Conservation (phyloP, 495 filamentous ascomycete species). For the Penicillium canariense region DNA sequence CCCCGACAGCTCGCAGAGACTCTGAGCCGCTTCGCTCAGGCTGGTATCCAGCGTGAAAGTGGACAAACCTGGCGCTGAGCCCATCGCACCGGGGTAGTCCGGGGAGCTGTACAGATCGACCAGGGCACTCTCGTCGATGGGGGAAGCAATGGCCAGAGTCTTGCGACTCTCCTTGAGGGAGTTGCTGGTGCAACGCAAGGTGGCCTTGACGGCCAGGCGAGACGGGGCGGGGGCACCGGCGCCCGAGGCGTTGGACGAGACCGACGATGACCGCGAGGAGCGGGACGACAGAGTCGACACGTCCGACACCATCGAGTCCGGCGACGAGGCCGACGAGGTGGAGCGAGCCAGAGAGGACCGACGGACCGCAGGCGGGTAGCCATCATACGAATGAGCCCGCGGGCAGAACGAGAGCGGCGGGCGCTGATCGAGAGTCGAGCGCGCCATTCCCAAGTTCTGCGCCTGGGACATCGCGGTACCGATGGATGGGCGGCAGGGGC, state of each 20-base stretch:
- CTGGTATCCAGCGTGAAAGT: conserved; percentile 47
- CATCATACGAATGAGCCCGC: conserved; percentile 51
- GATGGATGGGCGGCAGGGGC: conserved; percentile 65
- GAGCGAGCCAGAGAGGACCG: conserved; percentile 76
- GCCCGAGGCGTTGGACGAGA: conserved; percentile 67
- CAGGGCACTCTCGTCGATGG: conserved; percentile 52
- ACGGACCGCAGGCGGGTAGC: conserved; percentile 53
- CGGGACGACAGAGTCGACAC: conserved; percentile 59
- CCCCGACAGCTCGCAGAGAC: conserved; percentile 62
- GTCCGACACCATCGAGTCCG: conserved; percentile 89
- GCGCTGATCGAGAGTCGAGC: conserved; percentile 58
- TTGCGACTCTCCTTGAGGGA: conserved; percentile 42
- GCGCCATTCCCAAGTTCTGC: conserved; percentile 60
- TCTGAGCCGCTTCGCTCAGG: conserved; percentile 59
- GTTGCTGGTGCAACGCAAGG: conserved; percentile 71
- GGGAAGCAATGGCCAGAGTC: conserved; percentile 39
- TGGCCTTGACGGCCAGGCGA: conserved; percentile 77
- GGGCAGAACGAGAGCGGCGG: conserved; percentile 49
- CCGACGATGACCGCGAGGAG: conserved; percentile 70
- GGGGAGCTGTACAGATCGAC: conserved; percentile 55
- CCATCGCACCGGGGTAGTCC: conserved; percentile 55
- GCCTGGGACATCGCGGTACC: conserved; percentile 75
- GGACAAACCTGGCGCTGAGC: conserved; percentile 48
- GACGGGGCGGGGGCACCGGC: conserved; percentile 61
- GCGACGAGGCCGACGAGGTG: conserved; percentile 75